A percentile compares a stretch with the other conserved stretches of the same genome.
These are phyloP conservation scores for Claviceps digitariae DNA, from an alignment of 2,329 filamentous ascomycete genomes.

Conservation along the genomic window DNA sequence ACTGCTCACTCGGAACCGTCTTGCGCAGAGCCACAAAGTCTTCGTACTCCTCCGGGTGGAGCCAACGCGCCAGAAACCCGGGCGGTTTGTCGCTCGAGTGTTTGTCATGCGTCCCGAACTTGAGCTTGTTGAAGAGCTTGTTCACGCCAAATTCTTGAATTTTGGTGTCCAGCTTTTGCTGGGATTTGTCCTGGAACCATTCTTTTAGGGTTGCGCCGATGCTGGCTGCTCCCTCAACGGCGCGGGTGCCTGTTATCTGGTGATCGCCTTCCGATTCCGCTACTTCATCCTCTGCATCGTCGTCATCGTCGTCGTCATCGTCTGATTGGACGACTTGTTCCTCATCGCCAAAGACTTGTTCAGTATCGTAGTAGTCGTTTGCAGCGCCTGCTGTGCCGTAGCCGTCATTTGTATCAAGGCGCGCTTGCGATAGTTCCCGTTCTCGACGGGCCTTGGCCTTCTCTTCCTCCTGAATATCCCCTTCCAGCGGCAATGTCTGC, in stretches of 20 bases:
- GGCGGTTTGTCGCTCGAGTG: constrained; percentile 17
- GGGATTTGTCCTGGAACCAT: constrained; percentile 24
- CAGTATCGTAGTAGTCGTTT: constrained; percentile 21
- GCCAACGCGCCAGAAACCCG: constrained; percentile 51
- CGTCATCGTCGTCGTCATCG: constrained; percentile 16
- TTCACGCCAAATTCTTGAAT: constrained; percentile 15
- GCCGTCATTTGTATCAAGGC: constrained; percentile 8
- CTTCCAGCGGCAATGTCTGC: constrained; percentile 49
- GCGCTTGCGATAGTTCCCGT: constrained; percentile 11
- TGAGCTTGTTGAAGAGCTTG: constrained; percentile 14
- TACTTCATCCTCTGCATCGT: constrained; percentile 12
- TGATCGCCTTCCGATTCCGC: constrained; percentile 15
- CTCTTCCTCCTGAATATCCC: constrained; percentile 30
- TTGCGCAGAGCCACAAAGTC: constrained; percentile 59
- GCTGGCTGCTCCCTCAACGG: constrained; percentile 24
- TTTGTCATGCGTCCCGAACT: constrained; percentile 14
- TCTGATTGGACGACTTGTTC: constrained; percentile 11
- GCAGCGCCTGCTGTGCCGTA: constrained; percentile 14
- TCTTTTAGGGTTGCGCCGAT: constrained; percentile 19
- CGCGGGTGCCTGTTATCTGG: constrained; percentile 15
- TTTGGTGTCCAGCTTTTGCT: constrained; percentile 17
- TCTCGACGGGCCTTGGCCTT: constrained; percentile 31
- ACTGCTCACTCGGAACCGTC: constrained; percentile 46
- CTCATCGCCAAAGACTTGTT: constrained; percentile 23
- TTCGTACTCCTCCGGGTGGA: constrained; percentile 65